Evolutionary conservation across 1,139 yeast genomes (phyloP), one percentile per base, ranked within the genome.

Genomic region (Nakaseomyces kungkrabaensis): DNA sequence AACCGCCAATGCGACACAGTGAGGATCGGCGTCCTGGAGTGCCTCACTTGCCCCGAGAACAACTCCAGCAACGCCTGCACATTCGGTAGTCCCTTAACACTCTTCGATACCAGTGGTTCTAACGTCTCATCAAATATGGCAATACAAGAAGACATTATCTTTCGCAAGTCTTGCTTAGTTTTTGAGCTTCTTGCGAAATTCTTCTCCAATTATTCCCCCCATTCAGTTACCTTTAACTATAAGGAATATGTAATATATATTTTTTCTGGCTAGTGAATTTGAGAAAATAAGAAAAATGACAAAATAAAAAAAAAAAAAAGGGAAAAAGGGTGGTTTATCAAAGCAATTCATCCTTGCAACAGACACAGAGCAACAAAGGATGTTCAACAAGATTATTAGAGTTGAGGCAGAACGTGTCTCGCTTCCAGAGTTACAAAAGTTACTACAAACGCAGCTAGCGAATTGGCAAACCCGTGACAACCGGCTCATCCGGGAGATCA

Each of bases 91-190:
- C 63, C 53, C 50, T 56, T 78, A 59, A 81, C 78, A 60, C 79
- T 82, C 56, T 84, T 68, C 6, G 81, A 76, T 52, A 81, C 74
- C 29, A 82, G 69, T 4, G 80, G 72, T 59, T 79, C 78, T 47
- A 82, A 75, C 57, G 76, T 73, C 57, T 78, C 78, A 66, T 81
- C 87, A 48, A 82, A 71, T 50, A 82, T 78, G 59, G 77, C 83
- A 45, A 82, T 71, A 47, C 63, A 56, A 25, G 66, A 61, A 25
- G 62, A 53, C 68, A 63, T 63, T 11, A 13, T 29, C 9, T 29
- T 29, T 29, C 22, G 22, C 22, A 17, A 17, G 22, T 17, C 22
- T 17, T 17, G 22, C 22, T 3, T 17, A 17, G 22, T 17, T 17
- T 17, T 17, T 3, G 22, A 17, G 22, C 22, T 17, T 17, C n/a